A percentile compares a stretch with the other conserved stretches of the same genome.
These are phyloP conservation scores for Artomyces pyxidatus DNA, from an alignment of 768 basidiomycete species.

Conservation along the genomic window DNA sequence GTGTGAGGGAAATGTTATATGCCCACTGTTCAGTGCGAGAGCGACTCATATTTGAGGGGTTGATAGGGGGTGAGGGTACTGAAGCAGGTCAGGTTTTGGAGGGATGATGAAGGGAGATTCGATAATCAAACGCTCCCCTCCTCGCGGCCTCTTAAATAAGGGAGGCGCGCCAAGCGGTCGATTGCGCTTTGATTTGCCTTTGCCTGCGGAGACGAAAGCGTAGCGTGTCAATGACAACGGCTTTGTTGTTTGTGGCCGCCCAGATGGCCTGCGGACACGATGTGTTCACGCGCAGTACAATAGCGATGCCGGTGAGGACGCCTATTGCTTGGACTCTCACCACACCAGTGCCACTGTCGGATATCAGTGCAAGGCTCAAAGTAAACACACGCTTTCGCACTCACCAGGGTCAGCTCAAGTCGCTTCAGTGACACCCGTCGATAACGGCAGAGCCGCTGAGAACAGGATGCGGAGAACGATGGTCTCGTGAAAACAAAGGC, in stretches of 20 bases:
- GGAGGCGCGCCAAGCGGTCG: background rate
- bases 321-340: no score
- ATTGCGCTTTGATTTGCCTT: background rate
- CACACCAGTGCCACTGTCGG: no score
- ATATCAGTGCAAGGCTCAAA: no score
- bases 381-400: no score
- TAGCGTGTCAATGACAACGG: background rate
- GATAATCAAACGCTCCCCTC: background rate
- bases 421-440: no score
- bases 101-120: background rate
- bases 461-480: no score
- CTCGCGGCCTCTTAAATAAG: background rate
- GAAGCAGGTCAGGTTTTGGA: background rate
- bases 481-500: no score
- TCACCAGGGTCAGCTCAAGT: no score
- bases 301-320: no score
- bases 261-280: no score
- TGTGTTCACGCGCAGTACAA: no score
- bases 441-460: no score
- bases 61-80: background rate
- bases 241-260: background rate
- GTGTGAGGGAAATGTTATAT: background rate
- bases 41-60: background rate
- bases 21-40: background rate
- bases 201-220: background rate